A percentile compares a stretch with the other conserved stretches of the same genome.
Conservation (phyloP, 805 yeast species). For the Alloascoidea africana region DNA sequence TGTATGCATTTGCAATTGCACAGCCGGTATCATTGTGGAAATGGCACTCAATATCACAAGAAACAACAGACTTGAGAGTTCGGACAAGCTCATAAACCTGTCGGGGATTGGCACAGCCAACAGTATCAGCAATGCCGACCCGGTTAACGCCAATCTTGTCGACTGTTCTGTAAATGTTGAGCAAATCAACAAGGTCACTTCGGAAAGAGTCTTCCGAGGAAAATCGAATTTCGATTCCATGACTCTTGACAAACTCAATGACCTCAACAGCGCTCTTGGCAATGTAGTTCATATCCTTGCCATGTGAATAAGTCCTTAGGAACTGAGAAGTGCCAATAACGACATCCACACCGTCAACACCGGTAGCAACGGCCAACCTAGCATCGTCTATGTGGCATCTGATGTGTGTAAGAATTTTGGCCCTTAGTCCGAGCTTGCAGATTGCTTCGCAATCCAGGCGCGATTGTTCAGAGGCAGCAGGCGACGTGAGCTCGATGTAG, state of each 20-base stretch:
- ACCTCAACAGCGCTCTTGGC: constrained; percentile 94
- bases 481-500: constrained; percentile 93
- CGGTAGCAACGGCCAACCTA: constrained; percentile 90
- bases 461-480: constrained; percentile 94
- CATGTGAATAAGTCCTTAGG: constrained; percentile 88
- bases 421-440: constrained; percentile 90
- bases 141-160: constrained; percentile 96
- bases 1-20: constrained; percentile 96
- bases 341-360: constrained; percentile 98
- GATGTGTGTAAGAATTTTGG: constrained; percentile 91
- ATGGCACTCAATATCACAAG: constrained; percentile 96
- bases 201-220: constrained; percentile 97
- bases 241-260: constrained; percentile 91
- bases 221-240: constrained; percentile 93
- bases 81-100: constrained; percentile 95
- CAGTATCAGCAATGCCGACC: constrained; percentile 98
- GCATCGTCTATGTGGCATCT: constrained; percentile 99
- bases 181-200: constrained; percentile 86
- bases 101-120: constrained; percentile 98
- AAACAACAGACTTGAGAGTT: constrained; percentile 84
- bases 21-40: constrained; percentile 99
- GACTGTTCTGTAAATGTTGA: constrained; percentile 92
- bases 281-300: constrained; percentile 96
- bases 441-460: constrained; percentile 93
- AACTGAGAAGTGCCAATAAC: constrained; percentile 96